These are phyloP conservation scores for Boeremia exigua DNA, from an alignment of 2,329 filamentous ascomycete species.

Conservation along the genomic window DNA sequence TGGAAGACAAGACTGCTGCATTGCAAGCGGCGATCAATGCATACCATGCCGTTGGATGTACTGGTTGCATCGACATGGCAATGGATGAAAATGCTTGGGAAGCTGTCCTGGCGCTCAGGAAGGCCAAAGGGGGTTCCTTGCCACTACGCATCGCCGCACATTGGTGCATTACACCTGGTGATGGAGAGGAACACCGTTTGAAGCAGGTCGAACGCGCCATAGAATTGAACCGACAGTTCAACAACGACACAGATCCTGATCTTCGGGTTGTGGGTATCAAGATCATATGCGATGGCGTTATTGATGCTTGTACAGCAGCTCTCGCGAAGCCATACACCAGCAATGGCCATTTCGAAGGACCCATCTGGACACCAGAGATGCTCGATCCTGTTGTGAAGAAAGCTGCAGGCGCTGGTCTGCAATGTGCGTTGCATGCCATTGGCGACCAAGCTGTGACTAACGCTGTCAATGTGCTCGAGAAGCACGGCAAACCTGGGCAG, in stretches of 20 bases:
- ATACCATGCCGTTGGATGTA: constrained; percentile 60
- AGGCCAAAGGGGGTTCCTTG: constrained; percentile 38
- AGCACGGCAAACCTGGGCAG: constrained; percentile 51
- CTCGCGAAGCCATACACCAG: constrained; percentile 64
- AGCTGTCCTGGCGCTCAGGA: constrained; percentile 53
- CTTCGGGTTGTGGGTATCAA: constrained; percentile 67
- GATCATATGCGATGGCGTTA: constrained; percentile 68
- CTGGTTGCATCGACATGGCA: constrained; percentile 64
- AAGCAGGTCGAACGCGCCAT: constrained; percentile 60
- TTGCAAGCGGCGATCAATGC: constrained; percentile 56
- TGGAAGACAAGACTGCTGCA: constrained; percentile 57
- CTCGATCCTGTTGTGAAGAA: constrained; percentile 61
- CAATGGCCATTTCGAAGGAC: constrained; percentile 54
- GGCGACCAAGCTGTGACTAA: constrained; percentile 65
- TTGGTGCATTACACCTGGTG: constrained; percentile 61
- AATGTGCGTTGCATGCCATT: constrained; percentile 70
- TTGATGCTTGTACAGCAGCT: constrained; percentile 70
- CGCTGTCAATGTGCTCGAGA: constrained; percentile 63
- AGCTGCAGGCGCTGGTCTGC: constrained; percentile 62
- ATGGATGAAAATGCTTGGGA: constrained; percentile 65
- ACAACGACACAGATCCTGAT: constrained; percentile 53
- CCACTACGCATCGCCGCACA: constrained; percentile 62
- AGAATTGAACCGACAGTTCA: constrained; percentile 56
- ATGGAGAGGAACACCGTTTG: constrained; percentile 53
- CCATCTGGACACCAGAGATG: constrained; percentile 62